Evolutionary conservation across 2,329 filamentous ascomycete genomes (phyloP).

Genomic region (Lomentospora prolificans): DNA sequence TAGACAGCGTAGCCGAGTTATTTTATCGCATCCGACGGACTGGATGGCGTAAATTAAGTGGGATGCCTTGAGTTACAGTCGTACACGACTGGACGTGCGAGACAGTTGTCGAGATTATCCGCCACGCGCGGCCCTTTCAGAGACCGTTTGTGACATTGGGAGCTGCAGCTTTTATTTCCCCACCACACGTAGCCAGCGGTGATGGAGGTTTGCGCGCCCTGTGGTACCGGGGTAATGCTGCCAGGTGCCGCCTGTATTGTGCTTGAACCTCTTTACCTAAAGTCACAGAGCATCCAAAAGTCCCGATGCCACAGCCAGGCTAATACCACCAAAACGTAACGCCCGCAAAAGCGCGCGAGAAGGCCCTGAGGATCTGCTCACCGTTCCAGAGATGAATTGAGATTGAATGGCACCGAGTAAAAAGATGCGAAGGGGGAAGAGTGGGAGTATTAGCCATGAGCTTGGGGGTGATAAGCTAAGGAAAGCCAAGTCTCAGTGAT

Average conservation of each 20-base stretch:
- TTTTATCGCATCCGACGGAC: slow-evolving; percentile 1
- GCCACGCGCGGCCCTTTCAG: not conserved
- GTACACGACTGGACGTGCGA: not conserved
- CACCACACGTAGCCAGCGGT: not conserved
- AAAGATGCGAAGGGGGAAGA: too few species aligned
- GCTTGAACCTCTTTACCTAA: not conserved
- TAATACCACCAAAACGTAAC: too few species aligned
- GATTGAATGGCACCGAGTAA: too few species aligned
- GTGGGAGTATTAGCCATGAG: too few species aligned
- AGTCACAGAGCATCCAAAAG: too few species aligned
- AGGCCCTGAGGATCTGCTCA: too few species aligned
- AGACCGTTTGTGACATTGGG: not conserved
- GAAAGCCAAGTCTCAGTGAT: too few species aligned
- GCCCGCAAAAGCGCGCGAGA: too few species aligned
- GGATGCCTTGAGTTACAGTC: not conserved
- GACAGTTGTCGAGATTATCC: not conserved
- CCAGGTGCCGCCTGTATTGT: not conserved
- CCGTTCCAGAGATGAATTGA: too few species aligned
- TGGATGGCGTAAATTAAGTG: not conserved
- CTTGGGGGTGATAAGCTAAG: too few species aligned
- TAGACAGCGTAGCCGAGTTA: not conserved
- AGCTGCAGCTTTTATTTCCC: not conserved
- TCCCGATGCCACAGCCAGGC: too few species aligned
- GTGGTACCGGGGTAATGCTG: not conserved
- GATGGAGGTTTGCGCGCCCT: not conserved